Conservation (phyloP, 2,329 filamentous ascomycete species). For the Colletotrichum abscissum region DNA sequence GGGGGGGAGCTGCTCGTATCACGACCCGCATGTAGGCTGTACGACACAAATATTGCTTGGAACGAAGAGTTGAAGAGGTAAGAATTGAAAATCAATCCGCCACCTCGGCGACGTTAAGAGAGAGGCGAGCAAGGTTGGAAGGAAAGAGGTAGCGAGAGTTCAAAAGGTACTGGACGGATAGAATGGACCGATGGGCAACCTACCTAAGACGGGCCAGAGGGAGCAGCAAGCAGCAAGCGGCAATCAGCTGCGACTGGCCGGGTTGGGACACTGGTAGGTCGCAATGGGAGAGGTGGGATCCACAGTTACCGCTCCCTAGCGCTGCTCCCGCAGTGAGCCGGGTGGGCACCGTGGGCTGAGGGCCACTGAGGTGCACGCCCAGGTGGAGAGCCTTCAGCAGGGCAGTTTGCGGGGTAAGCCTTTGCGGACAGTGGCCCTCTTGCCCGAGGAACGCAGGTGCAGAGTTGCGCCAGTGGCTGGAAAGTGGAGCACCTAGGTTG, state of each 20-base stretch:
- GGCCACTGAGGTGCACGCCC: not conserved
- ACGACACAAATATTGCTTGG: not conserved
- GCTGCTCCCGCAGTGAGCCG: constrained; percentile 6
- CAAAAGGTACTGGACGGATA: not conserved
- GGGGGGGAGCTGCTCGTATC: not conserved
- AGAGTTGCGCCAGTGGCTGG: not conserved
- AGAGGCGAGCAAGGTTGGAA: not conserved
- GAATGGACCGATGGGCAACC: too few species aligned
- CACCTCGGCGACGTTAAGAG: constrained; percentile 10
- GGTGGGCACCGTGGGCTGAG: not conserved
- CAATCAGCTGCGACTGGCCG: constrained; percentile 27
- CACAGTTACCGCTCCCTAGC: constrained; percentile 27
- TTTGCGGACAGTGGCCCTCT: constrained; percentile 1
- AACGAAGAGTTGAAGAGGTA: not conserved
- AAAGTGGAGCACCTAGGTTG: not conserved
- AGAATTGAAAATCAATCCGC: constrained; percentile 16
- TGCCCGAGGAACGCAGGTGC: constrained; percentile 8
- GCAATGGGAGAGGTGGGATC: not conserved
- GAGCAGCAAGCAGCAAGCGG: constrained; percentile 28
- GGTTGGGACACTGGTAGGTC: constrained; percentile 5
- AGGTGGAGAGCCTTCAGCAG: constrained; percentile 7
- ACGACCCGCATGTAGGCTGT: constrained; percentile 12
- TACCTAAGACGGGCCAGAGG: constrained; percentile 16
- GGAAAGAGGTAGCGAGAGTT: constrained; percentile 5
- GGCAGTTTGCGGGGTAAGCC: constrained; percentile 33